Evolutionary conservation across 2,329 filamentous ascomycete genomes (phyloP), one percentile per base, ranked within the genome.

Genomic region (Phaeosphaeriaceae sp.): DNA sequence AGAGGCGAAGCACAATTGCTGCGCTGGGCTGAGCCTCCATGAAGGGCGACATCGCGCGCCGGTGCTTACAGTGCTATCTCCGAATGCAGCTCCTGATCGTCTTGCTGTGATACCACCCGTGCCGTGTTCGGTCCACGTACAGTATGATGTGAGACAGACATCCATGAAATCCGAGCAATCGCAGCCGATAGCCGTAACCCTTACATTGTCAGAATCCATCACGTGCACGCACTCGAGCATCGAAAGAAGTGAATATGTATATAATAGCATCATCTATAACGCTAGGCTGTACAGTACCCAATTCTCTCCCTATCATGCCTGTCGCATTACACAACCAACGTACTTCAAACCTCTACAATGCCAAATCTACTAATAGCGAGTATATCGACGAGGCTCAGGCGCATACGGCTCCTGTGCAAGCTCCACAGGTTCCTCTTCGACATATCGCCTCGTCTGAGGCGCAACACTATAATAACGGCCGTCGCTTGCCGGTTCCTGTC

Each of bases 401-500:
- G 61, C 62, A 51, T 71, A 76, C 2, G 57, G 52, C 44, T 76
- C 75, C 36, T 67, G 68, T n/a, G 56, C 67, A 15, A 66, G 54
- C 47, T 76, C 72, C 33, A 69, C 55, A 4, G 63, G 65, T 25
- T 71, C 70, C 22, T 80, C 77, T 55, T 82, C 80, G 21, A 80
- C 71, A 66, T 81, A 82, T 21, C 78, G 72, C 50, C 74, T 65
- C 25, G 63, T 51, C 50, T 68, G 72, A n/a, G 70, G 66, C 27
- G 71, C 59, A 9, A 63, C 69, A 53, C 70, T 72, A 11, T 70
- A 61, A 48, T 72, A 77, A 4, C 73, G 74, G 19, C 69, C 68
- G 25, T 75, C 74, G 47, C 76, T 73, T 31, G 67, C 63, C 10
- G 71, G 61, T 53, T 76, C 74, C 50, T 67, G 71, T 17, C 68